These are phyloP conservation scores for Elsinoe arachidis DNA, from an alignment of 2,329 filamentous ascomycete species.

Conservation along the genomic window DNA sequence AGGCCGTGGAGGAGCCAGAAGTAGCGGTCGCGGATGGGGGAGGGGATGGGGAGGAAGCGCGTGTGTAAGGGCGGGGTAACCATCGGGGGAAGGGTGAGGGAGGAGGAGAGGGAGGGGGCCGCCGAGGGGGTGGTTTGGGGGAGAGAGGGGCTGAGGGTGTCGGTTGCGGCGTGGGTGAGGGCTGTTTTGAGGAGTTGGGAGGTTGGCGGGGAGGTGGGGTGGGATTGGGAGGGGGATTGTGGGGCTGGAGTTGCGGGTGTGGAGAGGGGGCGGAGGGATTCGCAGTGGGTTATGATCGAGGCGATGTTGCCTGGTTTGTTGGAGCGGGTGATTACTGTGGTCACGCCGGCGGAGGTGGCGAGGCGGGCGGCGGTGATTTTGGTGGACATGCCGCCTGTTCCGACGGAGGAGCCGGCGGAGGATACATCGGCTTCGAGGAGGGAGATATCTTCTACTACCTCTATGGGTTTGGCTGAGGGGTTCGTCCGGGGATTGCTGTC, in stretches of 20 bases:
- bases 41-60: constrained; percentile 74
- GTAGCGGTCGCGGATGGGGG: constrained; percentile 83
- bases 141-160: constrained; percentile 12
- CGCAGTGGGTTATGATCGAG: constrained; percentile 74
- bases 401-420: constrained; percentile 75
- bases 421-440: constrained; percentile 82
- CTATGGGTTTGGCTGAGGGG: constrained; percentile 78
- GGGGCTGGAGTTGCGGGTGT: neutral
- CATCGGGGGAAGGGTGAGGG: constrained; percentile 67
- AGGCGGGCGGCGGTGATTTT: constrained; percentile 91
- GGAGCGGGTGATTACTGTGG: constrained; percentile 87
- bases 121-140: constrained; percentile 20
- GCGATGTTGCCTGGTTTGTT: constrained; percentile 89
- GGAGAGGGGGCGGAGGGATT: constrained; percentile 39
- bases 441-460: constrained; percentile 83
- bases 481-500: constrained; percentile 86
- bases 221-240: constrained; percentile 15
- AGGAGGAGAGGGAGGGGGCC: constrained; percentile 52
- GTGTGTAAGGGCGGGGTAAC: constrained; percentile 65
- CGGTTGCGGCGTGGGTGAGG: constrained; percentile 19
- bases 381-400: constrained; percentile 94
- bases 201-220: constrained; percentile 16
- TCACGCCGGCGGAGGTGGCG: constrained; percentile 89
- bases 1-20: constrained; percentile 97
- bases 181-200: constrained; percentile 18